Percentiles rank a stretch among this genome's conserved stretches.
Conservation (phyloP, 331 rosid genomes). For the Quercus tomentella region DNA sequence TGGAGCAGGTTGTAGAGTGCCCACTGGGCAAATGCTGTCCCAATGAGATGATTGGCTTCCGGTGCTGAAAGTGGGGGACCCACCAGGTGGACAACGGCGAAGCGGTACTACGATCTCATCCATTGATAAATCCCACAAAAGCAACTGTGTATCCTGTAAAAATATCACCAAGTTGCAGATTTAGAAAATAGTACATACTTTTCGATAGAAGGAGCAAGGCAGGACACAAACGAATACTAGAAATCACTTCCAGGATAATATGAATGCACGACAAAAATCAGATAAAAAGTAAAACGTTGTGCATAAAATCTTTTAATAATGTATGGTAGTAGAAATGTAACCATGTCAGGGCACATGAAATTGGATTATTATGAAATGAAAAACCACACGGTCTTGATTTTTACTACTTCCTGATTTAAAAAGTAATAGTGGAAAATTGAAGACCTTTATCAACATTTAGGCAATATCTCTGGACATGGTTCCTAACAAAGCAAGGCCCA, state of each 20-base stretch:
- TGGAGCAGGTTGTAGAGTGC: conserved; percentile 94
- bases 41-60: conserved; percentile 97
- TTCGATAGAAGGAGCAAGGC: neutral
- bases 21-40: conserved; percentile 72
- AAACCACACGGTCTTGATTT: neutral
- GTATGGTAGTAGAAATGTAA: neutral
- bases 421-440: neutral
- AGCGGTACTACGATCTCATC: conserved; percentile 97
- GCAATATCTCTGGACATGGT: neutral
- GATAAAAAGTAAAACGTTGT: neutral
- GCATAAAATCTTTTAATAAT: neutral
- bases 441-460: neutral
- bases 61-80: conserved; percentile 87
- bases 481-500: neutral
- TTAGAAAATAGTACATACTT: neutral
- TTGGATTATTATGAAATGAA: neutral
- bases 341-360: neutral
- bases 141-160: conserved; percentile 87
- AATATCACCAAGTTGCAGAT: neutral
- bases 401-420: neutral
- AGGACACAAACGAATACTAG: neutral
- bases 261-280: neutral
- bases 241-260: neutral
- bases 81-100: conserved; percentile 79
- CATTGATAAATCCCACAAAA: conserved; percentile 93